These are phyloP conservation scores for Trametes gibbosa DNA, from an alignment of 768 basidiomycete species.

Conservation along the genomic window DNA sequence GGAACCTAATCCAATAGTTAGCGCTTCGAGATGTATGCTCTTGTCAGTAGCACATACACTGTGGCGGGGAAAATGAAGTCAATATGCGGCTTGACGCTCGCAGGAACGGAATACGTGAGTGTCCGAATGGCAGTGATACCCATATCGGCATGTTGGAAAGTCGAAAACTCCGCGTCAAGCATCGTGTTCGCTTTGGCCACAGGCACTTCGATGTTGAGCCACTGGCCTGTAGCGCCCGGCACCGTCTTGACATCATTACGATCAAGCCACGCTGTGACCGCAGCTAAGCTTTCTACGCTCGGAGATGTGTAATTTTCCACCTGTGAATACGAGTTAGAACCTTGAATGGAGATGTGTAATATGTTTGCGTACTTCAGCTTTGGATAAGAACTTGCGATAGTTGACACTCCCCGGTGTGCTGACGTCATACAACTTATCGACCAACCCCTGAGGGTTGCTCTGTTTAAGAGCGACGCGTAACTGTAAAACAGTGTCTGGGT, in stretches of 20 bases:
- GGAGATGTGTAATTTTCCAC: slow-evolving; percentile 27
- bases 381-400: slow-evolving; percentile 37
- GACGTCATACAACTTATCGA: slow-evolving; percentile 34
- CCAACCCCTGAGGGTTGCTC: slow-evolving; percentile 33
- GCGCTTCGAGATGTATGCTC: too few relatives aligned
- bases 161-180: slow-evolving; percentile 32
- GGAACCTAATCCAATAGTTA: slow-evolving; percentile 41
- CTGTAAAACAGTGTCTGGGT: slow-evolving; percentile 29
- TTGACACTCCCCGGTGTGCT: slow-evolving; percentile 34
- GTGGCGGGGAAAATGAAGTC: slow-evolving; percentile 31
- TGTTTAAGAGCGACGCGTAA: slow-evolving; percentile 37
- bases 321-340: slow-evolving; percentile 4
- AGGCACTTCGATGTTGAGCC: slow-evolving; percentile 32
- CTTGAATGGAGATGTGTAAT: background rate
- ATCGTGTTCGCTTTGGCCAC: slow-evolving; percentile 34
- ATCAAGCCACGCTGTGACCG: slow-evolving; percentile 25
- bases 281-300: slow-evolving; percentile 21
- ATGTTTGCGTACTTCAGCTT: slow-evolving; percentile 33
- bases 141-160: slow-evolving; percentile 31
- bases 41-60: slow-evolving; percentile 15
- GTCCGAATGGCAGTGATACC: slow-evolving; percentile 32
- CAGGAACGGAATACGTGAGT: slow-evolving; percentile 36
- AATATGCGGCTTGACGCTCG: slow-evolving; percentile 29
- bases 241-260: slow-evolving; percentile 25
- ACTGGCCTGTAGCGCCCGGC: slow-evolving; percentile 32